Conservation (phyloP, 495 filamentous ascomycete species). For the Trichodelitschia bisporula region DNA sequence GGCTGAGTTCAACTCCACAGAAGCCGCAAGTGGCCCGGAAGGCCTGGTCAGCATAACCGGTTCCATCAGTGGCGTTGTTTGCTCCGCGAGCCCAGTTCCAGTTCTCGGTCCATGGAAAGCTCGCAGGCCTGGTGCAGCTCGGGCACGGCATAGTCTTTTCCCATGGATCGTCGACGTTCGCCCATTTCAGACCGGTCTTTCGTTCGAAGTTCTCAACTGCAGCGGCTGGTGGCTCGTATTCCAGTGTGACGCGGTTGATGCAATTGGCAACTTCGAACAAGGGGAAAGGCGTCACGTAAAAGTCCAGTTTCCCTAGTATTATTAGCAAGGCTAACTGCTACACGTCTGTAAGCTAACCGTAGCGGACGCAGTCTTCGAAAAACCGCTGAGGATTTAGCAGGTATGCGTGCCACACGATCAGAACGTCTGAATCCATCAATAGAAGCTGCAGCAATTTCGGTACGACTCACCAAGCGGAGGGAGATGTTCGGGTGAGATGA, state of each 20-base stretch:
- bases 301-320: too few relatives aligned
- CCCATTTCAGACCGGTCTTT: slow-evolving; percentile 30
- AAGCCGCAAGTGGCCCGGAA: slow-evolving; percentile 17
- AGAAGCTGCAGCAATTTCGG: slow-evolving; percentile 1
- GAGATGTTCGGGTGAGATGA: slow-evolving; percentile 3
- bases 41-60: slow-evolving; percentile 42
- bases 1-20: slow-evolving; percentile 9
- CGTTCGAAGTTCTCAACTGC: slow-evolving; percentile 23
- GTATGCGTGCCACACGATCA: slow-evolving; percentile 81
- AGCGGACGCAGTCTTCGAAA: slow-evolving; percentile 52
- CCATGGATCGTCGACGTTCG: slow-evolving; percentile 26
- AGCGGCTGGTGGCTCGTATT: slow-evolving; percentile 26
- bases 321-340: too few relatives aligned
- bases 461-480: slow-evolving; percentile 12
- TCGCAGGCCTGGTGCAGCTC: slow-evolving; percentile 19
- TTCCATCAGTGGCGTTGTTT: slow-evolving; percentile 2
- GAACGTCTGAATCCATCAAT: slow-evolving; percentile 29
- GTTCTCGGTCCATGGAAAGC: slow-evolving; percentile 37
- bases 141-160: slow-evolving; percentile 31
- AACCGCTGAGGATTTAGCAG: slow-evolving; percentile 62
- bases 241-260: slow-evolving; percentile 39
- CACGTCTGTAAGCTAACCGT: slow-evolving; percentile 28
- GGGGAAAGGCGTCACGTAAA: slow-evolving; percentile 47
- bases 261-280: slow-evolving; percentile 30
- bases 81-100: slow-evolving; percentile 1